Evolutionary conservation across 257 asterid species (phyloP), one percentile per base, ranked within the genome.

Genomic region (Phtheirospermum japonicum): DNA sequence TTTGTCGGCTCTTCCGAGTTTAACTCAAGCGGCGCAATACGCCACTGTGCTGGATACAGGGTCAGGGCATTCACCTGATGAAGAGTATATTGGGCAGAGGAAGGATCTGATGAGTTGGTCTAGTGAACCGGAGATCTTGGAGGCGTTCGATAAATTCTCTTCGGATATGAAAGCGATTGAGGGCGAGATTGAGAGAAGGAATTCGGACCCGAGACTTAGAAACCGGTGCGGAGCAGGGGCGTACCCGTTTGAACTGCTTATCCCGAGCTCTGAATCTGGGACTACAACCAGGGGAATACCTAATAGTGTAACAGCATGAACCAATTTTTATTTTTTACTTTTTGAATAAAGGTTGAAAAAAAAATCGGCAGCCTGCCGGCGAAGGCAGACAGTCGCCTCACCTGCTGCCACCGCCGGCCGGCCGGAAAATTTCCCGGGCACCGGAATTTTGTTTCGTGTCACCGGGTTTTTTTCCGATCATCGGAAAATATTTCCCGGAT

Each of bases 71-170:
- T 48, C 53, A 4, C 53, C 53, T 0, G 53, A 48, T 2, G 53
- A 48, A 48, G 53, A 48, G 53, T 48, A 48, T 17, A 48, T 48
- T 7, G 53, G 53, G 53, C 53, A 48, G 53, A 16, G 53, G 26
- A 48, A 16, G 19, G 53, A 48, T 48, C 28, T 48, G 26, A 4
- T 5, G 53, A 48, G 53, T 48, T 48, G 53, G 53, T 48, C 23
- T 17, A 7, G 53, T 14, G 53, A 48, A 7, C 53, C 53, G 53
- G 28, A 17, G 11, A 17, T 48, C 10, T 48, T 48, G 53, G 53
- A 48, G 53, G 26, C 49, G 17, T 42, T 42, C 6, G 49, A 42
- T 13, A 16, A 42, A 13, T 42, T 42, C 10, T 42, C 49, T 4
- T 13, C 49, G 49, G 49, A 42, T 42, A 12, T 42, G 17, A 42